These are phyloP conservation scores for Aspergillus japonicus DNA, from an alignment of 2,329 filamentous ascomycete species.

Conservation along the genomic window DNA sequence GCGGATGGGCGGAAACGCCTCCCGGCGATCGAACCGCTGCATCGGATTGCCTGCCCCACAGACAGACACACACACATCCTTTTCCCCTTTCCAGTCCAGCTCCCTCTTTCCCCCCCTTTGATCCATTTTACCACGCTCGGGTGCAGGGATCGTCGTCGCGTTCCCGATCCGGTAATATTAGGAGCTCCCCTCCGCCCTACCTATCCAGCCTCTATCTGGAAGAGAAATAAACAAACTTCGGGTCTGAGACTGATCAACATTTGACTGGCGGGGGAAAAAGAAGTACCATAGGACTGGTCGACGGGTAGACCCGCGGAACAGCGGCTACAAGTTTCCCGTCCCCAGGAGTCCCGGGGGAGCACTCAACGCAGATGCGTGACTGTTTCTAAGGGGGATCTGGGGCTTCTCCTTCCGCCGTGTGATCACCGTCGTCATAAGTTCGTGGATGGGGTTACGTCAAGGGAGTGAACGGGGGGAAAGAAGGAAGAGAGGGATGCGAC, in stretches of 20 bases:
- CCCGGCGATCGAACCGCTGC: conserved; percentile 19
- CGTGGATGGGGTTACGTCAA: neutral
- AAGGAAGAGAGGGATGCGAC: neutral
- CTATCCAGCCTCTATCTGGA: neutral
- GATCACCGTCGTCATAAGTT: neutral
- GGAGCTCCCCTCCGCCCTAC: neutral
- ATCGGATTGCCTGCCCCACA: conserved; percentile 15
- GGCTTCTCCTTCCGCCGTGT: neutral
- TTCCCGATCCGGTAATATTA: neutral
- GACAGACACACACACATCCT: conserved; percentile 6
- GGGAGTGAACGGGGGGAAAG: neutral
- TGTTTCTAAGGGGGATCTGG: neutral
- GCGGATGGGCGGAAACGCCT: neutral
- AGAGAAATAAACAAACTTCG: neutral
- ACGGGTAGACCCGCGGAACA: conserved; percentile 16
- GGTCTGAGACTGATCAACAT: conserved; percentile 3
- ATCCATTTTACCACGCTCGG: conserved; percentile 3
- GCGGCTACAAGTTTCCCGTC: conserved; percentile 9
- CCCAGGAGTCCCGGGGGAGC: conserved; percentile 8
- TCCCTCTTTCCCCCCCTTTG: neutral
- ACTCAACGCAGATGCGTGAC: neutral
- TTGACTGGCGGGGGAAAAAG: neutral
- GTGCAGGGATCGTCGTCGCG: conserved; percentile 1
- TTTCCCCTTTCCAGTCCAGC: conserved; percentile 14
- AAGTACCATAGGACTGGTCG: neutral